Evolutionary conservation across 495 filamentous ascomycete species (phyloP).

Genomic region (Sphaerosporella brunnea): DNA sequence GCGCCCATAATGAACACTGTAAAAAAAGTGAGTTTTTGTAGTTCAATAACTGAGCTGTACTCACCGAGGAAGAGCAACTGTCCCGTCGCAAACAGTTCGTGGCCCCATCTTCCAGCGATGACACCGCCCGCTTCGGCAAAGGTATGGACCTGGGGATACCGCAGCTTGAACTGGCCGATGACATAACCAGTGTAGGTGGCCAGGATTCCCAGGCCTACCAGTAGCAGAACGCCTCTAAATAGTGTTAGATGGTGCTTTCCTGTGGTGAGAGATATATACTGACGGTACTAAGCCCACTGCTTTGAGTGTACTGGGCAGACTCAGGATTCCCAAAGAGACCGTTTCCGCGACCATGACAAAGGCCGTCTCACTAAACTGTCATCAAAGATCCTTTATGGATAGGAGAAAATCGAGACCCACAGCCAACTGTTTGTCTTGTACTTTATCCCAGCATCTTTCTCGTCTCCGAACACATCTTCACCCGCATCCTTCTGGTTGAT

Average conservation of each 20-base stretch:
- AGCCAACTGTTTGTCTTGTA: constrained; percentile 43
- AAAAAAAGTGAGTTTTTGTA: too few species aligned
- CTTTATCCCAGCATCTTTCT: constrained; percentile 33
- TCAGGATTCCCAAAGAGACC: constrained; percentile 43
- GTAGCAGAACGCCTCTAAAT: constrained; percentile 28
- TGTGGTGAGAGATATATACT: constrained; percentile 28
- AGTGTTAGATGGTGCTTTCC: constrained; percentile 17
- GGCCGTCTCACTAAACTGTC: constrained; percentile 24
- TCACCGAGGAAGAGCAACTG: constrained; percentile 43
- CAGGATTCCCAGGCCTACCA: constrained; percentile 37
- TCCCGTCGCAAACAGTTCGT: constrained; percentile 44
- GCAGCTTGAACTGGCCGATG: constrained; percentile 58
- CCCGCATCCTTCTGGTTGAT: not conserved
- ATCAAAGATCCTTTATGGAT: not conserved
- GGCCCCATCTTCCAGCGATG: constrained; percentile 44
- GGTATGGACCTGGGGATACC: constrained; percentile 51
- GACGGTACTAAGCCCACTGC: constrained; percentile 41
- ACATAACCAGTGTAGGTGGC: constrained; percentile 64
- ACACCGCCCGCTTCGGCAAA: constrained; percentile 56
- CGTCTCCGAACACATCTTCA: constrained; percentile 26
- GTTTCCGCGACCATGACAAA: constrained; percentile 47
- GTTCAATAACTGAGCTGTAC: too few species aligned
- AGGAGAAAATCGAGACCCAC: constrained; percentile 22
- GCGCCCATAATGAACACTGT: constrained; percentile 54
- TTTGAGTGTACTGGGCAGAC: constrained; percentile 36